A percentile compares a stretch with the other conserved stretches of the same genome.
Evolutionary conservation across 108 stramenopile genomes (phyloP).

Genomic region (Cyclotella atomus): DNA sequence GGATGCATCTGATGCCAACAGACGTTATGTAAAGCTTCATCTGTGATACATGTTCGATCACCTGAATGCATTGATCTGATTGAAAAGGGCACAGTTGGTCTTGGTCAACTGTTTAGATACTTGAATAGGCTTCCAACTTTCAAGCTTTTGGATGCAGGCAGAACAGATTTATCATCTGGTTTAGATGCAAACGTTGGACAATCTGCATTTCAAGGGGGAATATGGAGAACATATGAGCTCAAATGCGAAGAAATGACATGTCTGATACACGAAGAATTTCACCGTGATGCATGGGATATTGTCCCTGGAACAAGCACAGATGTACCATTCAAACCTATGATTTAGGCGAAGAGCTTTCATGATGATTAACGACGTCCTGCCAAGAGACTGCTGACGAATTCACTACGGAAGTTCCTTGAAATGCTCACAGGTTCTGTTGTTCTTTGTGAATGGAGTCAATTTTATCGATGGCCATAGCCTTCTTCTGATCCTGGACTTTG

Average conservation of each 20-base stretch:
- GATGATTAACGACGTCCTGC: not conserved
- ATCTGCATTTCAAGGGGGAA: constrained; percentile 29
- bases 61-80: constrained; percentile 57
- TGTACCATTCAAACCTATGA: not conserved
- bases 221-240: constrained; percentile 59
- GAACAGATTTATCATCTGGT: constrained; percentile 1
- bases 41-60: constrained; percentile 59
- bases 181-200: not conserved
- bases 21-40: constrained; percentile 77
- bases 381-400: not conserved
- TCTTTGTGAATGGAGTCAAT: not conserved
- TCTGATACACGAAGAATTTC: constrained; percentile 65
- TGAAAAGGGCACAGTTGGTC: constrained; percentile 71
- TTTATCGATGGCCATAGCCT: not conserved
- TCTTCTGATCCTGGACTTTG: not conserved
- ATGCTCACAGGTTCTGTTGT: not conserved
- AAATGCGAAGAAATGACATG: constrained; percentile 58
- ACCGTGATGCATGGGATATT: constrained; percentile 56
- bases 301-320: constrained; percentile 1
- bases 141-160: constrained; percentile 65
- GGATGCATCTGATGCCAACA: not conserved
- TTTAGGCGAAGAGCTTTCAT: not conserved
- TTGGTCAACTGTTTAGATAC: constrained; percentile 84
- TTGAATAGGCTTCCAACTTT: constrained; percentile 80
- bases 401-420: not conserved